Percentiles rank a stretch among this genome's conserved stretches.
phyloP scores from a whole-genome alignment of 805 yeast species.

The Schwanniomyces yamadae region DNA sequence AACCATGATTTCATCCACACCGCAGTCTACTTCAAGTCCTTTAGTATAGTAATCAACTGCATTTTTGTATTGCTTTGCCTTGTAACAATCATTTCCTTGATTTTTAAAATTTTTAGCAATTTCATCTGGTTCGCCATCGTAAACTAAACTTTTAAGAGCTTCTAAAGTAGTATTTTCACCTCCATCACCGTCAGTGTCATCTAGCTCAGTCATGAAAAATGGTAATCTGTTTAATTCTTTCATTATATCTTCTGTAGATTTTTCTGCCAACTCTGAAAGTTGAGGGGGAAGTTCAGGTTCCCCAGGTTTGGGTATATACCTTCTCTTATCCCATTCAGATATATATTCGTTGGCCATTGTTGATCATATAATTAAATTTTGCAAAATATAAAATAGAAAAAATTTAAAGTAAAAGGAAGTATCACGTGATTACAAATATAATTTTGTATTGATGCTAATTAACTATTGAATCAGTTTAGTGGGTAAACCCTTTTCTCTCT shows the following conservation, averaged over 20 bases:
- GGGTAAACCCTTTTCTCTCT: conserved; percentile 13
- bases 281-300: conserved; percentile 85
- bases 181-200: conserved; percentile 72
- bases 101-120: conserved; percentile 84
- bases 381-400: neutral
- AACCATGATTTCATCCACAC: conserved; percentile 50
- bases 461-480: conserved; percentile 1
- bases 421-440: conserved; percentile 1
- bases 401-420: too few relatives aligned
- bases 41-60: conserved; percentile 80
- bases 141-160: conserved; percentile 87
- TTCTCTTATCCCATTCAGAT: conserved; percentile 43
- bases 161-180: conserved; percentile 76
- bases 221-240: conserved; percentile 81
- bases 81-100: conserved; percentile 90
- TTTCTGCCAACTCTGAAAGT: conserved; percentile 58
- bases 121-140: conserved; percentile 95
- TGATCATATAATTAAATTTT: neutral
- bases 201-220: conserved; percentile 88
- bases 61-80: conserved; percentile 63
- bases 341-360: conserved; percentile 17
- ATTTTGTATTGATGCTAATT: too few relatives aligned
- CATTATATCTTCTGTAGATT: conserved; percentile 73
- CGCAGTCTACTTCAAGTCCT: conserved; percentile 72
- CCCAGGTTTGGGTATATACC: conserved; percentile 46